A percentile compares a stretch with the other conserved stretches of the same genome.
These are phyloP conservation scores for Colletotrichum sansevieriae DNA, from an alignment of 2,329 filamentous ascomycete species.

Conservation along the genomic window DNA sequence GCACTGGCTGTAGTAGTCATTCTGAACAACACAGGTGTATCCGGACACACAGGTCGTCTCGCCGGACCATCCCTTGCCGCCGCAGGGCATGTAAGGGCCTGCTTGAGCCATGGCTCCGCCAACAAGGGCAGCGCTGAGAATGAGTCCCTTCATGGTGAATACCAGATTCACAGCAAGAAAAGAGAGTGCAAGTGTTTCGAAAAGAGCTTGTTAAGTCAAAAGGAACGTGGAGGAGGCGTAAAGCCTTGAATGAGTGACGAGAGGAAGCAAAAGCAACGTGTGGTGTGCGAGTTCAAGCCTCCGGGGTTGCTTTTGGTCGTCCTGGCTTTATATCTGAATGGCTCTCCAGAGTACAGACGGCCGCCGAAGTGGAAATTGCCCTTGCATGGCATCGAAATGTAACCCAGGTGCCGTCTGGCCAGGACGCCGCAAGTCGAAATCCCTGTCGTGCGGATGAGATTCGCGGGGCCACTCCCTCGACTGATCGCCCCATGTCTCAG, in stretches of 20 bases:
- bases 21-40: constrained; percentile 53
- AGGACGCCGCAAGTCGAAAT: constrained; percentile 22
- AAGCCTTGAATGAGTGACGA: constrained; percentile 13
- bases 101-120: constrained; percentile 31
- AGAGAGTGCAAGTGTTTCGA: background rate
- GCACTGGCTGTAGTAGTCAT: constrained; percentile 60
- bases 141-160: constrained; percentile 37
- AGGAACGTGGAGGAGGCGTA: constrained; percentile 10
- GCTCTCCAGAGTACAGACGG: background rate
- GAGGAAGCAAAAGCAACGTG: constrained; percentile 12
- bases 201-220: constrained; percentile 27
- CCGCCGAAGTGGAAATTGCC: background rate
- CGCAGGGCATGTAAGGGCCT: constrained; percentile 55
- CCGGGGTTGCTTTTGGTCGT: too few species aligned
- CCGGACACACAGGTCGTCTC: constrained; percentile 57
- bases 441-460: constrained; percentile 18
- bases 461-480: constrained; percentile 24
- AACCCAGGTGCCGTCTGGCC: constrained; percentile 26
- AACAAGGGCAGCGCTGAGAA: constrained; percentile 25
- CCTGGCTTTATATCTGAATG: background rate
- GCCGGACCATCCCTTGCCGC: constrained; percentile 55
- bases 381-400: background rate
- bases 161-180: constrained; percentile 17
- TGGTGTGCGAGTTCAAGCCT: background rate
- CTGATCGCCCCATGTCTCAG: constrained; percentile 24